These are phyloP conservation scores for Colletotrichum liriopes DNA, from an alignment of 2,329 filamentous ascomycete species.

Conservation along the genomic window DNA sequence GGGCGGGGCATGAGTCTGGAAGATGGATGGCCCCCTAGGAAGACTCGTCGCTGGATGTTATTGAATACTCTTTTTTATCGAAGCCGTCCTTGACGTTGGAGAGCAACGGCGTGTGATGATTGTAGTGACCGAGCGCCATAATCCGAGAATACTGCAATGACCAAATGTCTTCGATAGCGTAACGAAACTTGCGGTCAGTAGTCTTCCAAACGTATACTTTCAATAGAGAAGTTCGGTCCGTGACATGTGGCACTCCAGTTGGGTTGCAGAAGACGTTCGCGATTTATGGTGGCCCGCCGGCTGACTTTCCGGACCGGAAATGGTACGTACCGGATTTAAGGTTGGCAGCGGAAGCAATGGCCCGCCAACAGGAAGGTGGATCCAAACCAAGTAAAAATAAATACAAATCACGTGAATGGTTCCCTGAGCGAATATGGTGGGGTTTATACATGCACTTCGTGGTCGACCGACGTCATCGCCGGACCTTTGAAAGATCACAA, in stretches of 20 bases:
- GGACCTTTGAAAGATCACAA: neutral
- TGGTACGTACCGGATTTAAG: conserved; percentile 10
- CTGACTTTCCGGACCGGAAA: conserved; percentile 1
- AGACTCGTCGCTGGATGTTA: neutral
- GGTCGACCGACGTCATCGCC: neutral
- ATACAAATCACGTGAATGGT: neutral
- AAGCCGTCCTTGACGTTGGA: neutral
- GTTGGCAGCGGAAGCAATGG: neutral
- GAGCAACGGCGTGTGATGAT: neutral
- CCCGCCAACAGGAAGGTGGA: conserved; percentile 2
- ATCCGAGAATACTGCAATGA: neutral
- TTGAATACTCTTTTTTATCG: neutral
- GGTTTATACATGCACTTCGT: neutral
- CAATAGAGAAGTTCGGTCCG: neutral
- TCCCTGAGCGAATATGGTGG: neutral
- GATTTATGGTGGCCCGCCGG: conserved; percentile 7
- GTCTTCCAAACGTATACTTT: neutral
- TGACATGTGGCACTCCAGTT: neutral
- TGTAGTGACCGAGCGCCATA: neutral
- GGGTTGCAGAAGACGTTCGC: neutral
- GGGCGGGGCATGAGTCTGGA: neutral
- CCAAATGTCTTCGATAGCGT: no score
- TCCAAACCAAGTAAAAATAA: neutral
- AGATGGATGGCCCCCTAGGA: neutral
- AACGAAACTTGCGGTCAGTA: no score